These are phyloP conservation scores for Pseudocercospora musae DNA, from an alignment of 2,329 filamentous ascomycete genomes.

Conservation along the genomic window DNA sequence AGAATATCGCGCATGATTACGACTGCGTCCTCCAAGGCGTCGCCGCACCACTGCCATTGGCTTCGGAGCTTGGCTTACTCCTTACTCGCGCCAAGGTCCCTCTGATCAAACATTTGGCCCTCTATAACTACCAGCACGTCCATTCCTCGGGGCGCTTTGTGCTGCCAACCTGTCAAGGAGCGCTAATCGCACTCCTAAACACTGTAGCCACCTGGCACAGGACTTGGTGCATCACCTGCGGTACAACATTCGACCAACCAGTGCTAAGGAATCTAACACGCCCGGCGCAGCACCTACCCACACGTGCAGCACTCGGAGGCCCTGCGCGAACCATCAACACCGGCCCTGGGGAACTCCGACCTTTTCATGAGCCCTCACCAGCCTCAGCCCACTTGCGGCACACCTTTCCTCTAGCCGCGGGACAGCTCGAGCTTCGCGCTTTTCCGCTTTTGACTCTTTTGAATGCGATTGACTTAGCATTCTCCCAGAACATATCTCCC, in stretches of 20 bases:
- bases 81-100: not conserved
- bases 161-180: not conserved
- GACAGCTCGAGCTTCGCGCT: not conserved
- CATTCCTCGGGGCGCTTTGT: not conserved
- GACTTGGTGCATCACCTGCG: slow-evolving; percentile 3
- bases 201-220: slow-evolving; percentile 2
- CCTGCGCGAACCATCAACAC: slow-evolving; percentile 5
- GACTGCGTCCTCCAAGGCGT: not conserved
- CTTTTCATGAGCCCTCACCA: slow-evolving; percentile 4
- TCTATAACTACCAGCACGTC: not conserved
- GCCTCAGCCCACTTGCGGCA: slow-evolving; percentile 5
- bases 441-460: slow-evolving; percentile 5
- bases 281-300: not conserved
- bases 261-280: slow-evolving; percentile 10
- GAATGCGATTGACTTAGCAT: slow-evolving; percentile 3
- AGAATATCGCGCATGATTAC: not conserved
- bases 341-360: slow-evolving; percentile 6
- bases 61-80: not conserved
- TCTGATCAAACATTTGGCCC: not conserved
- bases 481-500: not conserved
- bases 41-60: not conserved
- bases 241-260: slow-evolving; percentile 3
- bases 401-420: slow-evolving; percentile 6
- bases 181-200: slow-evolving; percentile 10
- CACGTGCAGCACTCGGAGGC: slow-evolving; percentile 10